A percentile compares a stretch with the other conserved stretches of the same genome.
Conservation (phyloP, 140 eudicot genomes). For the Senecio squalidus region DNA sequence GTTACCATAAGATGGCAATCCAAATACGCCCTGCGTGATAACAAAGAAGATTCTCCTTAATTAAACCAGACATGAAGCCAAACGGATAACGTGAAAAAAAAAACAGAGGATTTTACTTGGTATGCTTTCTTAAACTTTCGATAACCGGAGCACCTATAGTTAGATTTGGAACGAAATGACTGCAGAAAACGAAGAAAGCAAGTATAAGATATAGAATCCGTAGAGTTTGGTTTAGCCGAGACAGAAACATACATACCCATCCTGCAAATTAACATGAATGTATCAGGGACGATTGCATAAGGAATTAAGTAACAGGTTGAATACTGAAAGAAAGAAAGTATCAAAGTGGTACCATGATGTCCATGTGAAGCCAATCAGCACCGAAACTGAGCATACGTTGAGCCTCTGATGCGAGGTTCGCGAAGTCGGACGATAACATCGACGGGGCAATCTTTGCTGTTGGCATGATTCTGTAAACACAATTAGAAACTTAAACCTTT, state of each 20-base stretch:
- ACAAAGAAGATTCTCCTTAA: not conserved
- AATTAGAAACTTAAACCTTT: too few relatives aligned
- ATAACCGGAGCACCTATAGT: conserved; percentile 98
- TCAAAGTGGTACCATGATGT: conserved; percentile 95
- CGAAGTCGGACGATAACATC: conserved; percentile 89
- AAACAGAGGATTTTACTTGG: conserved; percentile 41
- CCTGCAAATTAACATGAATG: conserved; percentile 56
- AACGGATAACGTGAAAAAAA: not conserved
- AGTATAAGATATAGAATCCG: not conserved
- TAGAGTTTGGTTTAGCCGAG: conserved; percentile 20
- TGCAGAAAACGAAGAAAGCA: conserved; percentile 31
- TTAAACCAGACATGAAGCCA: not conserved
- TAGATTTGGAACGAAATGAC: conserved; percentile 96
- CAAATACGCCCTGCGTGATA: conserved; percentile 64
- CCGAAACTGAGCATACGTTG: conserved; percentile 66
- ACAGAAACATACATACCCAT: conserved; percentile 76
- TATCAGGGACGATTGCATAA: conserved; percentile 13
- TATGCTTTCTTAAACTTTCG: conserved; percentile 87
- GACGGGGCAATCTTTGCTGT: conserved; percentile 90
- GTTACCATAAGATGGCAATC: conserved; percentile 99
- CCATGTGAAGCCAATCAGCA: conserved; percentile 99
- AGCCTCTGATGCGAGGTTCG: conserved; percentile 90
- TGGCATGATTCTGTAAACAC: too few relatives aligned
- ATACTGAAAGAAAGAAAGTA: too few relatives aligned
- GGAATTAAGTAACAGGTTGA: too few relatives aligned